Base-by-base conservation (phyloP, 805 yeast genomes). In the Yamadazyma philogaea region DNA sequence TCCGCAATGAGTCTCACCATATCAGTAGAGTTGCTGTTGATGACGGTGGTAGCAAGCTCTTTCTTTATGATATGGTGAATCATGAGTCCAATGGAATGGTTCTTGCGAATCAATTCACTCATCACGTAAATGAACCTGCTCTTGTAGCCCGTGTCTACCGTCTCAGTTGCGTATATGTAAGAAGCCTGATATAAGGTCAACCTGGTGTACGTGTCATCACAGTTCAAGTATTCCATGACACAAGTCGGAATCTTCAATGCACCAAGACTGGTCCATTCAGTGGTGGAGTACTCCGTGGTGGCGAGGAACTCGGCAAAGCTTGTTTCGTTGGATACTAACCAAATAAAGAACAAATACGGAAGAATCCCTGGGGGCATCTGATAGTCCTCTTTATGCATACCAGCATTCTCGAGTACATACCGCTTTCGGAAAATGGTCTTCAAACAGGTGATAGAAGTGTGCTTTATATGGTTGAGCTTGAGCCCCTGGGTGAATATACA, bases 401-500 rank as follows among this genome's bases (percentile, higher is more conserved):
- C 34, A 2, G 18, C 27, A 8, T 34, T 39, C 34, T 48, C 66
- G 34, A 71, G 74, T 22, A 51, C 53, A 44, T 66, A 70, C 47
- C 81, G 63, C 15, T 70, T 60, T 17, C 63, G 61, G 54, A 78
- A 72, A 18, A 78, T 57, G 0, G 60, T 53, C 37, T 64, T 66
- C 50, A 82, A 53, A 18, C 77, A 66, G 1, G 61, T 63, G 26
- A 77, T 54, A 0, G 86, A 74, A 2, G 70, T 62, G 7, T 70
- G 72, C 44, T 74, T 75, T 16, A 82, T 68, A 43, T 76, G 79
- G 6, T 87, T 79, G 7, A 78, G 60, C 28, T 76, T 73, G 31
- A 83, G 58, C 0, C 90, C 91, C 53, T 75, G 80, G 3, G 77
- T 65, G 15, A 78, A 60, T 16, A 75, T 53, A 34, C 68, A 64